Conservation (phyloP, 257 asterid genomes). For the Rubia yunnanensis region DNA sequence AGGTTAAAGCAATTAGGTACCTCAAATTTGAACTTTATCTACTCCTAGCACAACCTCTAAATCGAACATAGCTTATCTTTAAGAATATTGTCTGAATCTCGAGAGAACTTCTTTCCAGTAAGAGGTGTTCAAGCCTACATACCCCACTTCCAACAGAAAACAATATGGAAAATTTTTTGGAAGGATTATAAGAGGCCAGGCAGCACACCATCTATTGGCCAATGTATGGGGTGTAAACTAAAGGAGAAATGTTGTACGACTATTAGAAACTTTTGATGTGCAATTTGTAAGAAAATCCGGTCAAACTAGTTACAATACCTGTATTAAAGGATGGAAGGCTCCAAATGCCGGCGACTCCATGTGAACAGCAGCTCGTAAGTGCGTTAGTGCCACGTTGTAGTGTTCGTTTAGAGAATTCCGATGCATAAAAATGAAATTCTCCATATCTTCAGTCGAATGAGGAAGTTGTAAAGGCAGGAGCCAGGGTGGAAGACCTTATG, state of each 20-base stretch:
- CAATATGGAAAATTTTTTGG: neutral
- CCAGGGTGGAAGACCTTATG: slow-evolving; percentile 69
- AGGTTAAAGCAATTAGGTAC: neutral
- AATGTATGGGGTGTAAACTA: neutral
- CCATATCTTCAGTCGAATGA: slow-evolving; percentile 41
- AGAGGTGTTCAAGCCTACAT: neutral
- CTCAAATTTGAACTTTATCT: neutral
- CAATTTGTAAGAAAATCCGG: neutral
- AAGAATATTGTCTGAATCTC: neutral
- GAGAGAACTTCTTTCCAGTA: neutral
- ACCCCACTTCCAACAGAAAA: neutral
- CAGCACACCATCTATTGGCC: neutral
- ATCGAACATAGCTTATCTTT: neutral
- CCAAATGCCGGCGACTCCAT: slow-evolving; percentile 48
- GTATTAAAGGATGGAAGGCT: slow-evolving; percentile 86
- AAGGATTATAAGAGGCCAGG: neutral
- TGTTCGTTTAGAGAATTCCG: slow-evolving; percentile 35
- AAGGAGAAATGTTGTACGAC: neutral
- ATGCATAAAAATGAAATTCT: slow-evolving; percentile 39
- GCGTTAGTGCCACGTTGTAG: slow-evolving; percentile 50
- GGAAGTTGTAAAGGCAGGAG: slow-evolving; percentile 68
- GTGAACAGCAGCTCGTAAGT: slow-evolving; percentile 53
- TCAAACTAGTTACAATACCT: slow-evolving; percentile 32
- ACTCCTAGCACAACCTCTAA: neutral
- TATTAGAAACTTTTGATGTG: neutral